A percentile compares a stretch with the other conserved stretches of the same genome.
These are phyloP conservation scores for Lachancea sp. DNA, from an alignment of 805 yeast species.

Conservation along the genomic window DNA sequence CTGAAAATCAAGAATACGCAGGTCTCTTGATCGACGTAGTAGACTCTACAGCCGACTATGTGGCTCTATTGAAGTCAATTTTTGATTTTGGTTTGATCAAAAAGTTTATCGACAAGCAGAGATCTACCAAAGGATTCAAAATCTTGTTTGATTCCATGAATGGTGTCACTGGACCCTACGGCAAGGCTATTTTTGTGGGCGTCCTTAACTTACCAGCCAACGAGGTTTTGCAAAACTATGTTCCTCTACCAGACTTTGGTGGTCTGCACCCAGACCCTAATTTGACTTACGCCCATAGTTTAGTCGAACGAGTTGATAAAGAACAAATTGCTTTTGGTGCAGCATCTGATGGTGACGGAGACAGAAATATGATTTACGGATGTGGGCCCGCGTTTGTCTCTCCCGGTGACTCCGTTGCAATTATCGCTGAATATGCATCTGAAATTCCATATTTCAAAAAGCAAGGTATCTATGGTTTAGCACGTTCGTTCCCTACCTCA, in stretches of 20 bases:
- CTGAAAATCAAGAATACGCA: constrained; percentile 43
- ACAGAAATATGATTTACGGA: constrained; percentile 97
- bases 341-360: constrained; percentile 99
- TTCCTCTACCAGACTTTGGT: constrained; percentile 86
- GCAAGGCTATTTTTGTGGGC: constrained; percentile 71
- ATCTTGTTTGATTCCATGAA: constrained; percentile 84
- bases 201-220: constrained; percentile 69
- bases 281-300: constrained; percentile 83
- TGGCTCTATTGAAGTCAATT: constrained; percentile 69
- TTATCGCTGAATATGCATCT: constrained; percentile 88
- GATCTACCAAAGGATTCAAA: constrained; percentile 51
- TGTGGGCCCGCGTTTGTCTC: constrained; percentile 83
- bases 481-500: constrained; percentile 96
- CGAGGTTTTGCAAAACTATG: constrained; percentile 67
- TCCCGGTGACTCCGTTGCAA: constrained; percentile 97
- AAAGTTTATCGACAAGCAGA: constrained; percentile 49
- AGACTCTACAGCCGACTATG: constrained; percentile 75
- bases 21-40: constrained; percentile 71
- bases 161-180: constrained; percentile 98
- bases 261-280: constrained; percentile 98
- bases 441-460: constrained; percentile 87
- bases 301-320: constrained; percentile 79
- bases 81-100: constrained; percentile 83
- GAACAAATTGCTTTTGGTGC: constrained; percentile 90
- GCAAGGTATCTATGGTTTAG: constrained; percentile 84